Evolutionary conservation across 805 yeast species (phyloP).

Genomic region (Hanseniaspora occidentalis): DNA sequence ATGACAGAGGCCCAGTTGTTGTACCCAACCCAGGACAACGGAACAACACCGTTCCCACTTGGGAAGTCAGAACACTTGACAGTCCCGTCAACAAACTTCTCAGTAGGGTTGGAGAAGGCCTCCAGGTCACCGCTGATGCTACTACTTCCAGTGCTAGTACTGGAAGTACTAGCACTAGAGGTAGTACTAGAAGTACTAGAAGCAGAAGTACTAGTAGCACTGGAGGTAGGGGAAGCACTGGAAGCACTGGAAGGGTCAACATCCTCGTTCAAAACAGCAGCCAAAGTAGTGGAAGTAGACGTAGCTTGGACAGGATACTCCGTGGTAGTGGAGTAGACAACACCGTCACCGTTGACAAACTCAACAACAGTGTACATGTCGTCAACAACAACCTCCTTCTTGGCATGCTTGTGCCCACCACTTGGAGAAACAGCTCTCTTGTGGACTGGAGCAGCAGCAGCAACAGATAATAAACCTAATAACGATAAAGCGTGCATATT

Average conservation of each 20-base stretch:
- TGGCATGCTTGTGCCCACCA: slow-evolving; percentile 13
- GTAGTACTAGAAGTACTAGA: slow-evolving; percentile 19
- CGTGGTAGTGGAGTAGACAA: slow-evolving; percentile 14
- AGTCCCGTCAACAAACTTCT: slow-evolving; percentile 56
- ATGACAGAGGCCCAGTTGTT: slow-evolving; percentile 37
- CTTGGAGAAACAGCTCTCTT: slow-evolving; percentile 19
- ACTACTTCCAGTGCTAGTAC: slow-evolving; percentile 13
- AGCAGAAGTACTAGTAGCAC: slow-evolving; percentile 21
- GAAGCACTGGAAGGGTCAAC: slow-evolving; percentile 15
- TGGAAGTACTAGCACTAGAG: slow-evolving; percentile 22
- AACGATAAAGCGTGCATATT: slow-evolving; percentile 5
- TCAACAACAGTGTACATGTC: slow-evolving; percentile 17
- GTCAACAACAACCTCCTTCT: slow-evolving; percentile 18
- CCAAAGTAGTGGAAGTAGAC: slow-evolving; percentile 19
- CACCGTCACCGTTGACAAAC: slow-evolving; percentile 21
- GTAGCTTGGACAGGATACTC: slow-evolving; percentile 23
- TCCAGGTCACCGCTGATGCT: slow-evolving; percentile 43
- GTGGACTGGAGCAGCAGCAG: slow-evolving; percentile 16
- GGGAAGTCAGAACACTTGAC: slow-evolving; percentile 60
- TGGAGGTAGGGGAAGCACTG: slow-evolving; percentile 12
- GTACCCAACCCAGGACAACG: slow-evolving; percentile 41
- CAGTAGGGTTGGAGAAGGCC: slow-evolving; percentile 43
- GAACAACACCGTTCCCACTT: slow-evolving; percentile 59
- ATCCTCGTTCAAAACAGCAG: slow-evolving; percentile 10
- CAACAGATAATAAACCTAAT: slow-evolving; percentile 11